Evolutionary conservation across 2,329 filamentous ascomycete species (phyloP).

Genomic region (Fusarium denticulatum): DNA sequence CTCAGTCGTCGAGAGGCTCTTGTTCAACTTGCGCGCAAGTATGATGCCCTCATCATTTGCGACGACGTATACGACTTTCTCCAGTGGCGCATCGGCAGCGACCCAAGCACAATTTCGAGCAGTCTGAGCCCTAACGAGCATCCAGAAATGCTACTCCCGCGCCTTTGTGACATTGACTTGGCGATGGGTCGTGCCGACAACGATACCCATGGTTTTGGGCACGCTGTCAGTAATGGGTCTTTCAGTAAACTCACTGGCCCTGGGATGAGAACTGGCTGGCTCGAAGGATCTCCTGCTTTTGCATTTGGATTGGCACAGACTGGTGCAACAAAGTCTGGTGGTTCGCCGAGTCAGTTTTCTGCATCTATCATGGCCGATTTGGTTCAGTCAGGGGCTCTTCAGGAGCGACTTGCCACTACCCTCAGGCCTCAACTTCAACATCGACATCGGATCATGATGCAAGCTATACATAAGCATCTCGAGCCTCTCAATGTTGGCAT

Average conservation of each 20-base stretch:
- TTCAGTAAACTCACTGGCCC: conserved; percentile 91
- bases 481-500: conserved; percentile 68
- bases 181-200: conserved; percentile 64
- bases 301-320: conserved; percentile 62
- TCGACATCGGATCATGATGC: conserved; percentile 62
- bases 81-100: conserved; percentile 69
- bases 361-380: conserved; percentile 63
- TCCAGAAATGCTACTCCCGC: conserved; percentile 69
- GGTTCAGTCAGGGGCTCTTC: conserved; percentile 55
- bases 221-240: conserved; percentile 85
- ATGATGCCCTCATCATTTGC: conserved; percentile 83
- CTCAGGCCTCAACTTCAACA: conserved; percentile 58
- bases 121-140: conserved; percentile 44
- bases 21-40: conserved; percentile 78
- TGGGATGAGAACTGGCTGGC: conserved; percentile 88
- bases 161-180: conserved; percentile 82
- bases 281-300: conserved; percentile 72
- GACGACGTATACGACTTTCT: conserved; percentile 97
- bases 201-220: conserved; percentile 70
- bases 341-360: conserved; percentile 65
- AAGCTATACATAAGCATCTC: conserved; percentile 68
- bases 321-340: conserved; percentile 65
- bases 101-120: conserved; percentile 35
- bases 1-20: conserved; percentile 72
- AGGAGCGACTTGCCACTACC: conserved; percentile 53